phyloP scores from a whole-genome alignment of 257 asterid genomes.

The Scutellaria barbata region DNA sequence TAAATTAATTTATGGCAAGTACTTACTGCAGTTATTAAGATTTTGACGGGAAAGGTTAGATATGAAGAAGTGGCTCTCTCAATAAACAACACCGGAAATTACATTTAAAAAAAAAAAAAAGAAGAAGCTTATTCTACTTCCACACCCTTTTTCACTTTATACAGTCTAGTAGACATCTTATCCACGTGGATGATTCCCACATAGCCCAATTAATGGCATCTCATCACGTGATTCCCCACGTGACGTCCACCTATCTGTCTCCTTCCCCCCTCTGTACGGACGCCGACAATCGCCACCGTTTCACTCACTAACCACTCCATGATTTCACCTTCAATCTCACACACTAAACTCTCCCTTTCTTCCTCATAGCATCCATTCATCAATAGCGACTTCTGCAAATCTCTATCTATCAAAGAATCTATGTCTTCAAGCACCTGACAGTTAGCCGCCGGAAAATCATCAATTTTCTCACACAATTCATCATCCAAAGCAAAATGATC shows the following conservation, averaged over 20 bases:
- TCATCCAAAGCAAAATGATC: conserved; percentile 34
- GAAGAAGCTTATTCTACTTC: conserved; percentile 8
- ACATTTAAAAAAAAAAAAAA: neutral
- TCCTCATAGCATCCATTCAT: conserved; percentile 33
- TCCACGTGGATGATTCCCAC: conserved; percentile 50
- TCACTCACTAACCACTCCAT: conserved; percentile 65
- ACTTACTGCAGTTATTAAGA: neutral
- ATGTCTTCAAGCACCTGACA: conserved; percentile 75
- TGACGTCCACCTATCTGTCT: conserved; percentile 49
- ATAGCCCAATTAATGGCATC: conserved; percentile 44
- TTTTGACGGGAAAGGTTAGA: neutral
- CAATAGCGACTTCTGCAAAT: conserved; percentile 34
- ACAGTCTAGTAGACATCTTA: conserved; percentile 23
- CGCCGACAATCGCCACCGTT: conserved; percentile 43
- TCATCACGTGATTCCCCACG: conserved; percentile 68
- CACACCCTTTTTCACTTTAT: conserved; percentile 32
- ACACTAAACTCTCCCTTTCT: conserved; percentile 54
- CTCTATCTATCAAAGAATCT: conserved; percentile 59
- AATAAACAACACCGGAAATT: neutral
- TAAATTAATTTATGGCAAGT: neutral
- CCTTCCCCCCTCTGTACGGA: conserved; percentile 36
- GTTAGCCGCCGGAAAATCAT: conserved; percentile 54
- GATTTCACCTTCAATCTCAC: conserved; percentile 68
- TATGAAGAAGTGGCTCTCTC: neutral
- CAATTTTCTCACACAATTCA: conserved; percentile 49